These are phyloP conservation scores for Penicillium longicatenatum DNA, from an alignment of 495 filamentous ascomycete species.

Conservation along the genomic window DNA sequence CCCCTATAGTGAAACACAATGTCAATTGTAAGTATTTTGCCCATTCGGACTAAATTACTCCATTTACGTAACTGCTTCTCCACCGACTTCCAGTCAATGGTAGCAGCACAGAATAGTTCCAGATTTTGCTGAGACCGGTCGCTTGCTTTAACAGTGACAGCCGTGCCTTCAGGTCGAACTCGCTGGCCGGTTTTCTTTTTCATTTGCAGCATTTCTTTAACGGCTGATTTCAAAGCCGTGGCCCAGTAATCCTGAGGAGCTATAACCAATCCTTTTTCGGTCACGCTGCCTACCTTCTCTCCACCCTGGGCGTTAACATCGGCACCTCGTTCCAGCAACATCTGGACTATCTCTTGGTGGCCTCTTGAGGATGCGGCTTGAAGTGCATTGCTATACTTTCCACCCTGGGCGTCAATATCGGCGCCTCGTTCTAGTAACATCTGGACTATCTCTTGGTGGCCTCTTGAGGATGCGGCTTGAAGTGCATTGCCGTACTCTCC, in stretches of 20 bases:
- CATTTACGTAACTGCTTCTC: constrained; percentile 19
- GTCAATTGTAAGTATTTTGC: constrained; percentile 11
- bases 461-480: no score
- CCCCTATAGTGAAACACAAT: constrained; percentile 16
- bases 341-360: no score
- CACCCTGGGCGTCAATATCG: no score
- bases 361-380: no score
- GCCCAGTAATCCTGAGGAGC: constrained; percentile 7
- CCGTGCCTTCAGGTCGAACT: constrained; percentile 7
- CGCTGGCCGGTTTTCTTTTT: constrained; percentile 11
- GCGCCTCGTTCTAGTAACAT: no score
- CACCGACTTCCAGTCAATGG: constrained; percentile 5
- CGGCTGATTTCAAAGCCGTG: background rate
- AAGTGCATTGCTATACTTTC: no score
- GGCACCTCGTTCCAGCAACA: no score
- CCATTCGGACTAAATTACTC: constrained; percentile 17
- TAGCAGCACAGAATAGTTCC: constrained; percentile 3
- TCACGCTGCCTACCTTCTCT: constrained; percentile 13
- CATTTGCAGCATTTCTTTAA: constrained; percentile 16
- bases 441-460: no score
- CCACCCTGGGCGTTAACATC: no score
- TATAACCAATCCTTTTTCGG: constrained; percentile 12
- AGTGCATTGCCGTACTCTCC: no score
- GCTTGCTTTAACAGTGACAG: constrained; percentile 2
- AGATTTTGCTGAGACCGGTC: constrained; percentile 3